phyloP scores from a whole-genome alignment of 2,329 filamentous ascomycete genomes.

The Incumbomyces lentus region DNA sequence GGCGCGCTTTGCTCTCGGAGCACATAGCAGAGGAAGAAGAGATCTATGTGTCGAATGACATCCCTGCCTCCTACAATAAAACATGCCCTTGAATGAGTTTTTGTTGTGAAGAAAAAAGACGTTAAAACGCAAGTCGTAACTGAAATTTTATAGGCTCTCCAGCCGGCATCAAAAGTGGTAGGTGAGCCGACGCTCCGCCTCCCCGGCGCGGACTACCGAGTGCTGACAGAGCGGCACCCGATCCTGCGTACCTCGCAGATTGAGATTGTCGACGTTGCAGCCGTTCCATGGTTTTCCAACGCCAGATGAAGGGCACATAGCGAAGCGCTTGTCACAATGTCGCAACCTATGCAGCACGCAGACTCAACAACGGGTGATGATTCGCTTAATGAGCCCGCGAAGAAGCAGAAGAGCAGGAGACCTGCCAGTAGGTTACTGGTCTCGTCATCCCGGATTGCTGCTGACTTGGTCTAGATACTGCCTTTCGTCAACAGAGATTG shows the following conservation, averaged over 20 bases:
- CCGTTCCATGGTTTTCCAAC: not conserved
- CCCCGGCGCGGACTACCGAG: not conserved
- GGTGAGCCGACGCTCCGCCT: not conserved
- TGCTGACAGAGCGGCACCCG: conserved; percentile 3
- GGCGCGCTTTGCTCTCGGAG: conserved; percentile 47
- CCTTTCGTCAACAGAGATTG: conserved; percentile 89
- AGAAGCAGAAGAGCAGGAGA: conserved; percentile 81
- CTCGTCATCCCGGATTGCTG: conserved; percentile 4
- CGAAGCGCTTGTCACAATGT: conserved; percentile 27
- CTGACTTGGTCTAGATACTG: conserved; percentile 57
- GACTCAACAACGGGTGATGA: conserved; percentile 37
- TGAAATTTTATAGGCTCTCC: conserved; percentile 17
- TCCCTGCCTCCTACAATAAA: conserved; percentile 55
- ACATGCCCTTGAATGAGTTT: conserved; percentile 52
- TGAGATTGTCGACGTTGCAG: not conserved
- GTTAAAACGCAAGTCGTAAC: conserved; percentile 14
- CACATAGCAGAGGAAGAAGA: conserved; percentile 52
- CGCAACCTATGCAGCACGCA: conserved; percentile 29
- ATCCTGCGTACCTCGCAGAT: not conserved
- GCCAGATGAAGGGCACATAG: not conserved
- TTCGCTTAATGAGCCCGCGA: conserved; percentile 40
- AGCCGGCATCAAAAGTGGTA: not conserved
- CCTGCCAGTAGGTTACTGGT: conserved; percentile 61
- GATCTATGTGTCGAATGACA: conserved; percentile 28
- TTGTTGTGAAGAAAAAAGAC: conserved; percentile 30